Evolutionary conservation across 768 basidiomycete genomes (phyloP), one percentile per base, ranked within the genome.

Genomic region (Xerocomellus chrysenteron): DNA sequence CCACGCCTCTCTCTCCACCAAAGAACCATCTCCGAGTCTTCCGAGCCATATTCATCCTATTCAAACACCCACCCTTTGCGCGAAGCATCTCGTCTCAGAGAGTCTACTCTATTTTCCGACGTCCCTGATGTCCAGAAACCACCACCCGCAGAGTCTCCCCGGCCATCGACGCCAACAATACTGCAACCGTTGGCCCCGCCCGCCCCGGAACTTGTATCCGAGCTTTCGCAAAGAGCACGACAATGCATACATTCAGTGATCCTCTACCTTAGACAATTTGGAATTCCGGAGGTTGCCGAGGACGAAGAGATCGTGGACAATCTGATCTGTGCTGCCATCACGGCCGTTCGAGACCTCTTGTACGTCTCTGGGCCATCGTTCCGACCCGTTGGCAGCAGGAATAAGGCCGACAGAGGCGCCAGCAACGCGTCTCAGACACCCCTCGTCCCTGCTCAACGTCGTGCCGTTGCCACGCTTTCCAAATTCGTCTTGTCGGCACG

Each of bases 401-500:
- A 60, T 17, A 75, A 70, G 50, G 19, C 36, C 5, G 65, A 61
- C 28, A 58, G 56, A 6, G 55, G 37, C 30, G 56, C 77, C 4
- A 68, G 69, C 12, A 68, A 78, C 21, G 70, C 78, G 5, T 74
- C 82, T 5, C 80, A 82, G 55, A 77, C 83, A 5, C 74, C 86
- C 4, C 73, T 92, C 17, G 87, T 92, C 68, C 86, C 87, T 2
- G 85, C 86, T 1, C 90, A 92, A 58, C 80, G 91, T 50, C 90
- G 90, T 56, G 86, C 93, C 19, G 88, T 92, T 5, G 90, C 92
- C 0, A 93, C 92, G 0, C 78, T 95, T 4, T 94, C 92, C 37
- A 88, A 94, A 67, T 82, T 97, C 30, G 87, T 95, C 35, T 79
- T 95, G 2, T 92, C 90, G 11, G 86, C 90, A 1, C 86, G 94